Percentiles rank a stretch among this genome's conserved stretches.
Conservation (phyloP, 1,284 basidiomycete genomes). For the Cryptococcus maquisensis region DNA sequence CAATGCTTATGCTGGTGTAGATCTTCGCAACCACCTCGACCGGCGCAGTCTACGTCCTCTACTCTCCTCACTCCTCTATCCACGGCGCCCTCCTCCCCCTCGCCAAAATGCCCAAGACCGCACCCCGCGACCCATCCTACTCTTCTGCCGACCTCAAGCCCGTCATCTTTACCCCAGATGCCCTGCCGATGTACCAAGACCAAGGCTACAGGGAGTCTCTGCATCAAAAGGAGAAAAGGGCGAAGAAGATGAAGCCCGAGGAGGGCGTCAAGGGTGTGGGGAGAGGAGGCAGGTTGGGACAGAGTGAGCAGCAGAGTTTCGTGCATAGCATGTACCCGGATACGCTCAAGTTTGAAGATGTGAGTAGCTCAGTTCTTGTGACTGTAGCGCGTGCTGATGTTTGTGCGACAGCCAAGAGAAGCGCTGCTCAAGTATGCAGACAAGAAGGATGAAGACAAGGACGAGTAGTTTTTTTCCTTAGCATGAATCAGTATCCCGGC, state of each 20-base stretch:
- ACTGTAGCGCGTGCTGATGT: slow-evolving; percentile 4
- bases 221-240: slow-evolving; percentile 80
- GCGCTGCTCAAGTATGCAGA: slow-evolving; percentile 91
- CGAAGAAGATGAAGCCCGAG: slow-evolving; percentile 85
- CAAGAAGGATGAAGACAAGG: slow-evolving; percentile 54
- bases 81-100: slow-evolving; percentile 88
- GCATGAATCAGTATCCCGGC: too few relatives aligned
- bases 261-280: slow-evolving; percentile 89
- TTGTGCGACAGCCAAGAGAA: slow-evolving; percentile 71
- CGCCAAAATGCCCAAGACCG: slow-evolving; percentile 59
- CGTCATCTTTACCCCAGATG: slow-evolving; percentile 80
- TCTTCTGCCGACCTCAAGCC: slow-evolving; percentile 68
- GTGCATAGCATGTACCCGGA: slow-evolving; percentile 76
- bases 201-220: slow-evolving; percentile 75
- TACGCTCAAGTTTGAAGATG: slow-evolving; percentile 66
- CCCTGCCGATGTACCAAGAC: slow-evolving; percentile 82
- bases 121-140: slow-evolving; percentile 72
- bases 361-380: slow-evolving; percentile 56
- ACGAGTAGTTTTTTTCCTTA: background rate
- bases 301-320: slow-evolving; percentile 89
- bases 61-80: slow-evolving; percentile 78
- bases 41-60: slow-evolving; percentile 81
- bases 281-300: slow-evolving; percentile 86
- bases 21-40: slow-evolving; percentile 82
- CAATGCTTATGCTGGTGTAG: slow-evolving; percentile 47